These are phyloP conservation scores for Nicotiana paniculata DNA, from an alignment of 257 asterid genomes.

Conservation along the genomic window DNA sequence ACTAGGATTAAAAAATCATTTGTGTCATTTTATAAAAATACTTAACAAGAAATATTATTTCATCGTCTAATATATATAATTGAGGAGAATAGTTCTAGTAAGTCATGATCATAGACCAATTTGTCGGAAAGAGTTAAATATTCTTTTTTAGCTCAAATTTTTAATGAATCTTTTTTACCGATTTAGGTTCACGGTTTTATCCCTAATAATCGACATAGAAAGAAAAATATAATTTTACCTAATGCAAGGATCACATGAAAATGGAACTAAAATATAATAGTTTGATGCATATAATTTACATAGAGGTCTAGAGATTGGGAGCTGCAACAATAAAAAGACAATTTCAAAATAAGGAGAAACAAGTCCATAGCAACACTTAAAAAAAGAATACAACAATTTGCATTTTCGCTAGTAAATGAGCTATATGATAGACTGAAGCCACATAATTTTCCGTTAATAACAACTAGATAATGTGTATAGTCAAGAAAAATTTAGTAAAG, in stretches of 20 bases:
- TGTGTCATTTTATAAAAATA: no score
- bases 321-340: background rate
- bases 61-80: no score
- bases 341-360: background rate
- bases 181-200: background rate
- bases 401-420: background rate
- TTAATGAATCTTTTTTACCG: background rate
- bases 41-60: no score
- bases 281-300: no score
- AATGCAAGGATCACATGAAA: background rate
- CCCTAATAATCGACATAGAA: background rate
- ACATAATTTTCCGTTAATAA: background rate
- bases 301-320: no score
- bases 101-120: no score
- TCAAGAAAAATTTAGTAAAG: background rate
- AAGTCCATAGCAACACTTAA: background rate
- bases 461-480: background rate
- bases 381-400: background rate
- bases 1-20: no score
- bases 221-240: background rate
- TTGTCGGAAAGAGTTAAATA: no score
- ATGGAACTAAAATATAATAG: background rate
- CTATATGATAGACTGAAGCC: background rate
- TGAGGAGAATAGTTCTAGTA: no score
- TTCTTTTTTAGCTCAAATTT: no score